Conservation (phyloP, 306 rosid genomes). For the Cicer yamashitae region DNA sequence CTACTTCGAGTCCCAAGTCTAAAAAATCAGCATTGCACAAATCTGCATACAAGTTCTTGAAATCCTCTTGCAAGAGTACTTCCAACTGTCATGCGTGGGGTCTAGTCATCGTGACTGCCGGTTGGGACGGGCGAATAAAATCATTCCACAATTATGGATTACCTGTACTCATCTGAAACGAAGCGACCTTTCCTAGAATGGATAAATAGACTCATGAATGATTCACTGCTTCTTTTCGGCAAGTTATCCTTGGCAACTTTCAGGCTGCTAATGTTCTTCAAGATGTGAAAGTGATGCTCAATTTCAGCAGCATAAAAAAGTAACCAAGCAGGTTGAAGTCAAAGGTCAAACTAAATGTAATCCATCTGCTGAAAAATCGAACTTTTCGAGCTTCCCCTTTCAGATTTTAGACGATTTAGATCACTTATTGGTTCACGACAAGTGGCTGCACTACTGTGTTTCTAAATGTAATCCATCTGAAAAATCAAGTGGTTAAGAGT, state of each 20-base stretch:
- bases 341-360: constrained; percentile 22
- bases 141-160: constrained; percentile 89
- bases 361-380: constrained; percentile 34
- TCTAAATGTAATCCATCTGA: constrained; percentile 45
- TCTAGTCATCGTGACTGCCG: constrained; percentile 91
- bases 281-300: constrained; percentile 31
- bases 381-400: constrained; percentile 47
- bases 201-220: constrained; percentile 30
- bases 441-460: constrained; percentile 50
- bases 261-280: constrained; percentile 39
- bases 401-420: constrained; percentile 36
- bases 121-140: constrained; percentile 93
- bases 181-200: constrained; percentile 42
- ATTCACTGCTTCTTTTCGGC: constrained; percentile 41
- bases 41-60: constrained; percentile 83
- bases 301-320: constrained; percentile 45
- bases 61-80: constrained; percentile 79
- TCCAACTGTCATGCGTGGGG: constrained; percentile 90
- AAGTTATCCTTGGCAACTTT: constrained; percentile 37
- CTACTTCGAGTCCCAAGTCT: constrained; percentile 58
- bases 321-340: constrained; percentile 45
- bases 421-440: constrained; percentile 42
- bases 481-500: constrained; percentile 55
- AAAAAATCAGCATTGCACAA: constrained; percentile 59
- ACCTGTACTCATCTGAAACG: constrained; percentile 66